A percentile compares a stretch with the other conserved stretches of the same genome.
These are phyloP conservation scores for Lobosporangium transversale DNA, from an alignment of 192 early-diverging fungal species.

Conservation along the genomic window DNA sequence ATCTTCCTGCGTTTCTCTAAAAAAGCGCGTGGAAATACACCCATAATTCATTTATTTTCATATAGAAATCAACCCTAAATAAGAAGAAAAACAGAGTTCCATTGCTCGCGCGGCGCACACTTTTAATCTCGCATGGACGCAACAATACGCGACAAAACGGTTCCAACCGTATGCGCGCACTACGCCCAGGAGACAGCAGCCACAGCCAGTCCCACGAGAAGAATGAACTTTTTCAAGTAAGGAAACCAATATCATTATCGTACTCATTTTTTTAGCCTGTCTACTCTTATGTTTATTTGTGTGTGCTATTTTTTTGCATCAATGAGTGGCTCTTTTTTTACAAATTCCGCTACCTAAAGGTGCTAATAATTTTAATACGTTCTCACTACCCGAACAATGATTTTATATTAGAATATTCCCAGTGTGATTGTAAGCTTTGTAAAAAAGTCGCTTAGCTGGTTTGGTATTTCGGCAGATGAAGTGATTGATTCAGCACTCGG, in stretches of 20 bases:
- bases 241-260: too few relatives aligned
- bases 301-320: too few relatives aligned
- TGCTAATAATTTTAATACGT: too few relatives aligned
- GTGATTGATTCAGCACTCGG: conserved; percentile 3
- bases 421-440: conserved; percentile 15
- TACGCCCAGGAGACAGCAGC: neutral
- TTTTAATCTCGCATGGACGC: neutral
- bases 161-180: neutral
- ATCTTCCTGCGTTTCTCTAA: too few relatives aligned
- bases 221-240: neutral
- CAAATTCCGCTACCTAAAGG: too few relatives aligned
- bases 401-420: conserved; percentile 13
- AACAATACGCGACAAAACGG: neutral
- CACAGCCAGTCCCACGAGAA: neutral
- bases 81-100: too few relatives aligned
- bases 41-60: too few relatives aligned
- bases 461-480: conserved; percentile 23
- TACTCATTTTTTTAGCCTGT: too few relatives aligned
- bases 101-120: conserved; percentile 4
- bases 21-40: too few relatives aligned
- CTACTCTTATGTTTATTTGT: neutral
- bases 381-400: neutral
- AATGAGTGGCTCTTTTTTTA: too few relatives aligned
- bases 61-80: too few relatives aligned
- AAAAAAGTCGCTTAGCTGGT: conserved; percentile 20